phyloP scores from a whole-genome alignment of 2,329 filamentous ascomycete species.

The Pyrenochaeta sp. region DNA sequence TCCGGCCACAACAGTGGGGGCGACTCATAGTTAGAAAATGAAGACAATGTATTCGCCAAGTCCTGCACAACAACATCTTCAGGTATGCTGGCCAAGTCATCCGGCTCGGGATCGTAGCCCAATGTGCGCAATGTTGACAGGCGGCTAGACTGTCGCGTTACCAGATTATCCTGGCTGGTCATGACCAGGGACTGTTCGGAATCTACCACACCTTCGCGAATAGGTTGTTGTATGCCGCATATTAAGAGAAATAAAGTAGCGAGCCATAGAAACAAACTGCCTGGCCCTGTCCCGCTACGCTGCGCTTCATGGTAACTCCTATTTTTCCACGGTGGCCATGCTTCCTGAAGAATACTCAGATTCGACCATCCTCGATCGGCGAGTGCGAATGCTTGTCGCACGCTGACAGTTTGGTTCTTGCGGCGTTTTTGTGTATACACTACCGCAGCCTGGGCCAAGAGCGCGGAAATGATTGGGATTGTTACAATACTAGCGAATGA shows the following conservation, averaged over 20 bases:
- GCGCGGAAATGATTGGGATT: constrained; percentile 16
- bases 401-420: constrained; percentile 4
- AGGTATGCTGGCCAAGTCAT: constrained; percentile 11
- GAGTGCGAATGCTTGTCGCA: constrained; percentile 16
- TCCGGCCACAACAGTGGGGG: constrained; percentile 2
- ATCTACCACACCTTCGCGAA: constrained; percentile 8
- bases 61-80: constrained; percentile 14
- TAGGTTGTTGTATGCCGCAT: constrained; percentile 10
- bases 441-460: constrained; percentile 21
- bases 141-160: too few relatives aligned
- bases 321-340: constrained; percentile 7
- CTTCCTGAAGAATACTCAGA: not conserved
- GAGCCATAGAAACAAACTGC: constrained; percentile 8
- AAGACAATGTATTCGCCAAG: constrained; percentile 4
- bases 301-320: not conserved
- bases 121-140: not conserved
- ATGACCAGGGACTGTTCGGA: constrained; percentile 1
- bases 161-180: constrained; percentile 1
- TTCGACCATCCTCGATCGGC: constrained; percentile 14
- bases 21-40: not conserved
- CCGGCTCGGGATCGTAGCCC: constrained; percentile 14
- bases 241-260: constrained; percentile 5
- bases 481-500: constrained; percentile 14
- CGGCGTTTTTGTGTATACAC: constrained; percentile 15
- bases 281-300: not conserved